Base-by-base conservation (phyloP, 139 green algal genomes). In the Trebouxia sp. region DNA sequence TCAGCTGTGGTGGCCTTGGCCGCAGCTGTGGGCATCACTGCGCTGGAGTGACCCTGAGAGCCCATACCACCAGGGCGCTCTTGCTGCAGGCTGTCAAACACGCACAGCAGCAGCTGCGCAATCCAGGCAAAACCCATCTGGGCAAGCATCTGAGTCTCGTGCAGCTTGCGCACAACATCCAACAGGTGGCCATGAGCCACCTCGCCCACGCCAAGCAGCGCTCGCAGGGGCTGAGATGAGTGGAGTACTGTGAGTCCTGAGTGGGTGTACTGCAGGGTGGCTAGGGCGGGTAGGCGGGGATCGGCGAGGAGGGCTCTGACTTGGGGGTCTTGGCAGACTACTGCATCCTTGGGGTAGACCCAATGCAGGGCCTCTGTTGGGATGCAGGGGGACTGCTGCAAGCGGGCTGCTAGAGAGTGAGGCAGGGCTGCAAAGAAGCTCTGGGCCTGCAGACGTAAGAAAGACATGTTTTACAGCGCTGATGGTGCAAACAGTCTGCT, bases 351-450 rank as follows among this genome's bases (percentile, higher is more conserved):
- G 17, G 69, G 69, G 8, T 56, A 51, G 1, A 77, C 69, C 69
- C 69, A 77, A 6, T 77, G 41, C 20, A n/a, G 37, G 7, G 42
- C 42, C 24, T 77, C 41, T 37, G 69, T 77, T 3, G 69, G 69
- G 24, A 77, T 77, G 69, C 69, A 77, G 12, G 38, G 41, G 0
- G 69, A 51, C 12, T 51, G 41, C 43, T 53, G 69, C 69, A 56
- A 53, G 69, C 69, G 69, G 41, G 69, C 69, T 53, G 69, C 69
- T 41, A 77, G n/a, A 24, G 69, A 51, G n/a, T 77, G 69, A 55
- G 69, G 69, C 10, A 77, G 69, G 69, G 69, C 69, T 77, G 69
- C 69, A 77, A 77, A 77, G 69, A 77, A 77, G 41, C 69, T 77
- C 69, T 77, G 69, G n/a, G 69, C 69, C 69, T 77, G 69, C 69